Base-by-base conservation (phyloP, 768 basidiomycete genomes). In the Leccinum longicurvipes region DNA sequence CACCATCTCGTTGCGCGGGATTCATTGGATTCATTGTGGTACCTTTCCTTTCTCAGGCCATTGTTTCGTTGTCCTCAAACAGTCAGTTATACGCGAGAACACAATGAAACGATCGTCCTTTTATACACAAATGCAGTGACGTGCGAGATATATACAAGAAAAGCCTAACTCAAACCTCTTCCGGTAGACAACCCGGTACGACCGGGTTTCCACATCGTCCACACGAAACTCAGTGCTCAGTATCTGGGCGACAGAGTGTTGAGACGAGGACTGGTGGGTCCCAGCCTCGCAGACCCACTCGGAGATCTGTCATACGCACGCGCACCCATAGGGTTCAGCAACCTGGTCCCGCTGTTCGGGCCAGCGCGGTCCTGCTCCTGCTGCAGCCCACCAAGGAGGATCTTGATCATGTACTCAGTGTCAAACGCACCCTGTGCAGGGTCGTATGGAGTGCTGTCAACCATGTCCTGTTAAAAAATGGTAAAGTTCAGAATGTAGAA, bases 401-500 rank as follows among this genome's bases (percentile, higher is more conserved):
- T 69, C 63, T 73, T 71, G 17, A 73, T 29, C 71, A 71, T 71
- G 56, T 73, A 71, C 45, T 71, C 71, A 9, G 71, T 67, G 56
- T 73, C 66, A 23, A 71, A 71, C 4, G 46, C 56, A 55, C 71
- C 71, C 4, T 66, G 55, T 17, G 53, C 62, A 42, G 63, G 69
- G 47, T 72, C 67, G 47, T 57, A 80, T 9, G 73, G 72, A 5
- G 77, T 77, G 34, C 77, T 76, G 62, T 80, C 79, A 8, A 81
- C 77, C 27, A 80, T 74, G 55, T 81, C 80, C 67, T 79, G 56
- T 44, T 10, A 17, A 47, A 14, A 19, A 47, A 15, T 12, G 24
- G 27, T 3, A n/a, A 6, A 2, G 12, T 53, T 63, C 5, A 61
- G 50, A 28, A 19, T 21, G n/a, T 36, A 23, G 8, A 24, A 21